Conservation (phyloP, 805 yeast species). For the Priceomyces fermenticarens region DNA sequence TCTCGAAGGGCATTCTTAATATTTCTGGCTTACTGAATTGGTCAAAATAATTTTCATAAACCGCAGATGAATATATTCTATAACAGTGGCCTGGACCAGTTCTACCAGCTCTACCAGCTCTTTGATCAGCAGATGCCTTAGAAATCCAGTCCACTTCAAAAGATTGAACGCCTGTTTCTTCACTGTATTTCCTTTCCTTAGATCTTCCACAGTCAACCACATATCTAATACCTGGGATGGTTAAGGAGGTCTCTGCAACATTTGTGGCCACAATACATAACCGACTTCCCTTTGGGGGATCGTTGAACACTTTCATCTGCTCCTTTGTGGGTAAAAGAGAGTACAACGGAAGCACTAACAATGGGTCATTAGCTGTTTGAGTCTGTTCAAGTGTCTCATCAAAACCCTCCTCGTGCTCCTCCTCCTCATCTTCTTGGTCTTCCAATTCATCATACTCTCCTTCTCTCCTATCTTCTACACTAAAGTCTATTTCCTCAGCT, state of each 20-base stretch:
- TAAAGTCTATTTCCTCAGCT: conserved; percentile 83
- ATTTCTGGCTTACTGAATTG: conserved; percentile 90
- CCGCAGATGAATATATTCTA: conserved; percentile 88
- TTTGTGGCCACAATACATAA: conserved; percentile 94
- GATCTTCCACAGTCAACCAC: conserved; percentile 95
- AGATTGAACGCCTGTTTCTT: conserved; percentile 86
- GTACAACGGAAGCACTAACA: conserved; percentile 88
- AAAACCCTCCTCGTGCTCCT: conserved; percentile 59
- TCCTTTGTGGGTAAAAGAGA: conserved; percentile 91
- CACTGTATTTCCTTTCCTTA: conserved; percentile 80
- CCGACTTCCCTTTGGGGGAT: conserved; percentile 82
- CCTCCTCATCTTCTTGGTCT: conserved; percentile 51
- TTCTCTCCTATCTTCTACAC: conserved; percentile 43
- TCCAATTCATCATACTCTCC: conserved; percentile 33
- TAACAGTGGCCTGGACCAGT: conserved; percentile 99
- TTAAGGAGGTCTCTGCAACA: conserved; percentile 95
- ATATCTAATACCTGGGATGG: conserved; percentile 92
- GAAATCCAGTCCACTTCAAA: conserved; percentile 90
- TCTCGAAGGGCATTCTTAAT: conserved; percentile 91
- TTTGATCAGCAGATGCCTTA: conserved; percentile 92
- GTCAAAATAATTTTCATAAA: conserved; percentile 79
- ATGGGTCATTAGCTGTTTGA: conserved; percentile 71
- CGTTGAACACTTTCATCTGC: conserved; percentile 87
- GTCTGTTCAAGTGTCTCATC: conserved; percentile 71
- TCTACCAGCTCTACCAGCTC: conserved; percentile 97